phyloP scores from a whole-genome alignment of 768 basidiomycete species.

The Kwoniella sp. region DNA sequence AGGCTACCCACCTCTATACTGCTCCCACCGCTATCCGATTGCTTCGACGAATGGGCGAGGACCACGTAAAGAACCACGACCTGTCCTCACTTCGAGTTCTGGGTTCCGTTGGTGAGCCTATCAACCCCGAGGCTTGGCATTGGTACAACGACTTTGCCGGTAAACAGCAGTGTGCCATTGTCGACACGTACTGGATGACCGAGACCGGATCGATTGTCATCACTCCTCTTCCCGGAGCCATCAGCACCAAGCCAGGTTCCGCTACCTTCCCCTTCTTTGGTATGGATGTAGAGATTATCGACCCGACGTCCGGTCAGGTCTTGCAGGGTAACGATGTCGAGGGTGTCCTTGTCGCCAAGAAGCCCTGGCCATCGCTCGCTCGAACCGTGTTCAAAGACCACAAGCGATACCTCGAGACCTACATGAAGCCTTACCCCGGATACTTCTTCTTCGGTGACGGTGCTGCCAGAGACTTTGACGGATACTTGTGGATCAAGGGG shows the following conservation, averaged over 20 bases:
- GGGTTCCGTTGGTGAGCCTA: slow-evolving; percentile 93
- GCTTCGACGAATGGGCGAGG: slow-evolving; percentile 74
- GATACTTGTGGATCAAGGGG: slow-evolving; percentile 99
- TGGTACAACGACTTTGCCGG: slow-evolving; percentile 98
- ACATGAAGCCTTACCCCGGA: slow-evolving; percentile 83
- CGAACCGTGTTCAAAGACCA: slow-evolving; percentile 89
- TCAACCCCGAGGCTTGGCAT: slow-evolving; percentile 98
- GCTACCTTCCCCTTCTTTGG: slow-evolving; percentile 99
- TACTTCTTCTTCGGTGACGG: slow-evolving; percentile 97
- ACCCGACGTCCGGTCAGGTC: slow-evolving; percentile 68
- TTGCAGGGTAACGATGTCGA: slow-evolving; percentile 78
- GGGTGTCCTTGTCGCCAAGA: slow-evolving; percentile 79
- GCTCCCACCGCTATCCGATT: slow-evolving; percentile 66
- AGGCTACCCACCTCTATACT: slow-evolving; percentile 90
- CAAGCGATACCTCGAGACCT: slow-evolving; percentile 72
- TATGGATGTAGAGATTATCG: slow-evolving; percentile 79
- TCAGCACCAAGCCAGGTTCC: slow-evolving; percentile 90
- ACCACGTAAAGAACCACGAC: slow-evolving; percentile 79
- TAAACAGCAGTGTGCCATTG: slow-evolving; percentile 77
- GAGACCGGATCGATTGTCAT: slow-evolving; percentile 95
- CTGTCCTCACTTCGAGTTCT: slow-evolving; percentile 77
- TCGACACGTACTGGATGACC: slow-evolving; percentile 87
- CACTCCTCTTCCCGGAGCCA: slow-evolving; percentile 87
- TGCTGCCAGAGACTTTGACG: slow-evolving; percentile 85
- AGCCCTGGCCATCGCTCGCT: slow-evolving; percentile 93